Percentiles rank a stretch among this genome's conserved stretches.
These are phyloP conservation scores for Alternaria sp. DNA, from an alignment of 2,329 filamentous ascomycete genomes.

Conservation along the genomic window DNA sequence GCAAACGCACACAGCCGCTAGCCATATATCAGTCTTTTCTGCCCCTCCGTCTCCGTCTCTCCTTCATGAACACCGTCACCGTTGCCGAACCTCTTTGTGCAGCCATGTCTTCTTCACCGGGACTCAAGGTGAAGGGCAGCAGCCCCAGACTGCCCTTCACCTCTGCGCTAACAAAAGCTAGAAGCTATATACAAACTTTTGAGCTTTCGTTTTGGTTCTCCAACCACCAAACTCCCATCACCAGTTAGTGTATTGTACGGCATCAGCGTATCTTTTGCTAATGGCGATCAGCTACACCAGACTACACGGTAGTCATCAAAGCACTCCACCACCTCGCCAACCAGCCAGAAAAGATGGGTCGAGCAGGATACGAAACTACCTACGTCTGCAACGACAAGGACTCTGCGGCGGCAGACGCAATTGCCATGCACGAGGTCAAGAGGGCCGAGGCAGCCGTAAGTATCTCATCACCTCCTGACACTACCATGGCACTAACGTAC, in stretches of 20 bases:
- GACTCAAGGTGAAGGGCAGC: background rate
- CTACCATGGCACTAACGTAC: background rate
- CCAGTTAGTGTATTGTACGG: background rate
- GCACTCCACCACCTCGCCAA: too few species aligned
- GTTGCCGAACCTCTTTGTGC: background rate
- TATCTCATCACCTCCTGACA: background rate
- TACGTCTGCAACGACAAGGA: slow-evolving; percentile 3
- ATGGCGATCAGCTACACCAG: background rate
- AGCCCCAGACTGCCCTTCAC: background rate
- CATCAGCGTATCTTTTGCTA: background rate
- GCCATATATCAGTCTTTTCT: background rate
- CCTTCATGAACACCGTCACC: background rate
- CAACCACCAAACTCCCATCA: background rate
- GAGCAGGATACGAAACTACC: slow-evolving; percentile 27
- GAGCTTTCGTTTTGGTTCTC: background rate
- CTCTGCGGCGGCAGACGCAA: slow-evolving; percentile 1
- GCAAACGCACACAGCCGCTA: background rate
- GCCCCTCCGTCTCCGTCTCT: background rate
- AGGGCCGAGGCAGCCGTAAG: slow-evolving; percentile 6
- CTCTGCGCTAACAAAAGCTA: background rate
- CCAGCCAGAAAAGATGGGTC: slow-evolving; percentile 18
- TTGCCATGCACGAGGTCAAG: background rate
- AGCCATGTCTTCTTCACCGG: background rate
- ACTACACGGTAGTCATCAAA: background rate
- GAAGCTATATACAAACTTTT: background rate